A percentile compares a stretch with the other conserved stretches of the same genome.
phyloP scores from a whole-genome alignment of 73 alveolate species.

The Blepharisma stoltei region DNA sequence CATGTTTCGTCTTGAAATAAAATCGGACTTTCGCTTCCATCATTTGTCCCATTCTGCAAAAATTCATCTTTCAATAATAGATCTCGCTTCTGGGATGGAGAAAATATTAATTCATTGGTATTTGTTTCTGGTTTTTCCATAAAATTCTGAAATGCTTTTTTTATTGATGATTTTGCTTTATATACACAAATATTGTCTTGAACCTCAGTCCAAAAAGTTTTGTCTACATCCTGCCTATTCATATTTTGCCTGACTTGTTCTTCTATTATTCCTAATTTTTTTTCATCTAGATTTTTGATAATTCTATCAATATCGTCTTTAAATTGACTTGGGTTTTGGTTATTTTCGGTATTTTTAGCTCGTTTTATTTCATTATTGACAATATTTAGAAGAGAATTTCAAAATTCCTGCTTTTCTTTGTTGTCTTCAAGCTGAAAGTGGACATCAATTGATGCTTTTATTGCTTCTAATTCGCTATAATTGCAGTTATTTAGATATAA shows the following conservation, averaged over 20 bases:
- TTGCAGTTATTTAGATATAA: not conserved
- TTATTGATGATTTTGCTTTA: not conserved
- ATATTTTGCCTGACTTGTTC: not conserved
- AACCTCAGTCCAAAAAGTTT: conserved; percentile 10
- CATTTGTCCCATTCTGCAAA: not conserved
- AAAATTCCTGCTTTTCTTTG: not conserved
- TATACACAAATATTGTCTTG: not conserved
- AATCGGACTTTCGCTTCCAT: not conserved
- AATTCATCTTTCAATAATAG: not conserved
- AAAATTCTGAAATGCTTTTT: not conserved
- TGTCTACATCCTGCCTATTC: not conserved
- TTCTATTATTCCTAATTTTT: not conserved
- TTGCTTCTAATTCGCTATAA: not conserved
- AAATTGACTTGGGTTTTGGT: too few relatives aligned
- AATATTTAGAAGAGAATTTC: not conserved
- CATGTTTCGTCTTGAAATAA: not conserved
- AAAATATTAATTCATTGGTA: not conserved
- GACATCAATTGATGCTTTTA: not conserved
- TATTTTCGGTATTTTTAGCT: not conserved
- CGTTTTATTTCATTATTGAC: not conserved
- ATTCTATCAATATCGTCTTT: not conserved
- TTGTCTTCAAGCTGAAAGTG: conserved; percentile 18
- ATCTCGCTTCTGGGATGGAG: not conserved
- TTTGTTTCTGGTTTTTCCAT: not conserved
- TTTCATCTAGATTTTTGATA: not conserved